Percentiles rank a stretch among this genome's conserved stretches.
Evolutionary conservation across 2,329 filamentous ascomycete species (phyloP).

Genomic region (Cladosporium halotolerans): DNA sequence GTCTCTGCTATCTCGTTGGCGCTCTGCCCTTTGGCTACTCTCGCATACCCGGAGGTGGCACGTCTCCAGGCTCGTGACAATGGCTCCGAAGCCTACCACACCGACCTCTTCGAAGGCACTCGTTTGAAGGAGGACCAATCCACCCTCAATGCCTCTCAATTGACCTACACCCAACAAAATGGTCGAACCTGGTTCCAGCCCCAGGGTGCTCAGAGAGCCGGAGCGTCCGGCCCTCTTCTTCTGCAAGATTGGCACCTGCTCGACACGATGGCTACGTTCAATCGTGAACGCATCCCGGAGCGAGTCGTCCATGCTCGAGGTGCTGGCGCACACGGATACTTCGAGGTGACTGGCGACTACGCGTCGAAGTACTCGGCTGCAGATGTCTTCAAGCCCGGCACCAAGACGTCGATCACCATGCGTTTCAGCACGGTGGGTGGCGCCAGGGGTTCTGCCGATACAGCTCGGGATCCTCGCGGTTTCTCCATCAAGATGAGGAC

Average conservation of each 20-base stretch:
- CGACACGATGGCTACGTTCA: constrained; percentile 59
- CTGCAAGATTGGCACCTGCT: constrained; percentile 62
- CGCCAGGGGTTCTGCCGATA: constrained; percentile 65
- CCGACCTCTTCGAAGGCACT: constrained; percentile 24
- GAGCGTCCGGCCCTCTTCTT: constrained; percentile 52
- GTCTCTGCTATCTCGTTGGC: neutral
- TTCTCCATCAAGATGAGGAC: constrained; percentile 49
- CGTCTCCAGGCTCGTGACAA: constrained; percentile 4
- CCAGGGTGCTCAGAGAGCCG: constrained; percentile 40
- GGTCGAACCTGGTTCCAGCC: constrained; percentile 26
- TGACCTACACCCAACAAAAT: constrained; percentile 26
- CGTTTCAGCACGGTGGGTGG: constrained; percentile 78
- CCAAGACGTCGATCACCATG: constrained; percentile 61
- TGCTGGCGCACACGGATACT: constrained; percentile 47
- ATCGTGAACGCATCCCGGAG: constrained; percentile 65
- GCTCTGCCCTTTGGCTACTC: constrained; percentile 9
- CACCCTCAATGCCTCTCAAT: constrained; percentile 24
- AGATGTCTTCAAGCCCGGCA: constrained; percentile 59
- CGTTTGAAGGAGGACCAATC: constrained; percentile 21
- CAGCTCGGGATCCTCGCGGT: constrained; percentile 4
- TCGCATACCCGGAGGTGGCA: constrained; percentile 4
- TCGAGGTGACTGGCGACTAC: constrained; percentile 49
- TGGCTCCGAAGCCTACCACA: constrained; percentile 15
- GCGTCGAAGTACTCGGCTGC: constrained; percentile 37
- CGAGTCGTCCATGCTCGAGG: constrained; percentile 62